phyloP scores from a whole-genome alignment of 345 rosid species.

The Syzygium jambos region DNA sequence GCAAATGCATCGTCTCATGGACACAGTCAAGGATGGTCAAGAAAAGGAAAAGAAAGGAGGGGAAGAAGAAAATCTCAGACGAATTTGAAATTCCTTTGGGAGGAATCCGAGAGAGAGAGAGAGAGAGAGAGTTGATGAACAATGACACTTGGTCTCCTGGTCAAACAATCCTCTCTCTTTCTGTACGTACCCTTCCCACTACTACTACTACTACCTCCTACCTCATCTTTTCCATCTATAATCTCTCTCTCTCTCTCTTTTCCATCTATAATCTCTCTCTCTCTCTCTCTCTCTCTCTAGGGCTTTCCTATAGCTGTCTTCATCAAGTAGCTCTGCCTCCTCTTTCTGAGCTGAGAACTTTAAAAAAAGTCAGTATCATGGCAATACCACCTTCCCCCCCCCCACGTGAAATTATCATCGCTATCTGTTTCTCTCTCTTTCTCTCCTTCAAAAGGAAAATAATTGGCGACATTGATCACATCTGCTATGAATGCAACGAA shows the following conservation, averaged over 20 bases:
- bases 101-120: not conserved
- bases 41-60: not conserved
- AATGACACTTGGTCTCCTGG: not conserved
- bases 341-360: not conserved
- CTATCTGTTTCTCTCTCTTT: not conserved
- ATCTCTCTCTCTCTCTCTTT: not conserved
- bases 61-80: not conserved
- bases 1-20: not conserved
- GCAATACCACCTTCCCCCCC: not conserved
- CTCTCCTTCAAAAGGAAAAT: not conserved
- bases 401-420: not conserved
- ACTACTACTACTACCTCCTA: not conserved
- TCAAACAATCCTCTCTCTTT: not conserved
- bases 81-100: not conserved
- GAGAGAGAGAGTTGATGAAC: not conserved
- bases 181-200: not conserved
- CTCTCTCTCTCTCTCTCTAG: not conserved
- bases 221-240: not conserved
- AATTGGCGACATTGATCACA: not conserved
- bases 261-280: not conserved
- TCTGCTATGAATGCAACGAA: not conserved
- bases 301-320: not conserved
- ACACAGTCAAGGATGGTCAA: not conserved
- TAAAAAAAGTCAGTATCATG: not conserved
- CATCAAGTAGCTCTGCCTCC: not conserved